phyloP scores from a whole-genome alignment of 768 basidiomycete species.

The Sporobolomyces pararoseus region DNA sequence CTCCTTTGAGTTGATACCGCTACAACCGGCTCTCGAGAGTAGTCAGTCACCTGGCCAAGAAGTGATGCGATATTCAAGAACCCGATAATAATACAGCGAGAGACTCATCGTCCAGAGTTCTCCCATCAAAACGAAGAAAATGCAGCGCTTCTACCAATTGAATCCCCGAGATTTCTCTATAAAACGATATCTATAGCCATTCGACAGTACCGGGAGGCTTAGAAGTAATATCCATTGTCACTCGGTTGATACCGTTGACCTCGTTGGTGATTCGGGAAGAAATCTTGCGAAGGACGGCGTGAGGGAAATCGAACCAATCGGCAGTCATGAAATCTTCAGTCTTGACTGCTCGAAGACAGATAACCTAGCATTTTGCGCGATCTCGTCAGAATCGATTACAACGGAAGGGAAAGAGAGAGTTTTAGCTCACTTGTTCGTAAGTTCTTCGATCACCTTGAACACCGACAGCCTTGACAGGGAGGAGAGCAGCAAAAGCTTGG shows the following conservation, averaged over 20 bases:
- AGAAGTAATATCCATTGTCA: constrained; percentile 71
- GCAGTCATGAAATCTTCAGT: constrained; percentile 99
- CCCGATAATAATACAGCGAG: too few relatives aligned
- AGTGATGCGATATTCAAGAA: too few relatives aligned
- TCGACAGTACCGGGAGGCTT: constrained; percentile 74
- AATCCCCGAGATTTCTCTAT: too few relatives aligned
- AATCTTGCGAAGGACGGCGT: constrained; percentile 79
- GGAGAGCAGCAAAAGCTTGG: constrained; percentile 91
- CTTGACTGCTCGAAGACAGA: constrained; percentile 88
- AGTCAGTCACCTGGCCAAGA: too few relatives aligned
- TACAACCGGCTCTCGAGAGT: too few relatives aligned
- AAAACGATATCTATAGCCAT: too few relatives aligned
- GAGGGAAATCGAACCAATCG: constrained; percentile 98
- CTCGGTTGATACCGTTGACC: constrained; percentile 68
- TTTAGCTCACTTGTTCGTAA: constrained; percentile 72
- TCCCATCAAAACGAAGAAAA: too few relatives aligned
- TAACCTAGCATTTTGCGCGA: constrained; percentile 58
- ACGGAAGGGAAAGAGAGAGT: neutral
- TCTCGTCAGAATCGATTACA: neutral
- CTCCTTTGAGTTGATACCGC: too few relatives aligned
- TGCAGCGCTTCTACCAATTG: too few relatives aligned
- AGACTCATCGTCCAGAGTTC: too few relatives aligned
- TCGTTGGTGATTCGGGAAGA: constrained; percentile 98
- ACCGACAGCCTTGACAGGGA: constrained; percentile 95
- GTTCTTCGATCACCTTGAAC: constrained; percentile 96